Conservation (phyloP, 805 yeast genomes). For the Kluyveromyces nonfermentans region DNA sequence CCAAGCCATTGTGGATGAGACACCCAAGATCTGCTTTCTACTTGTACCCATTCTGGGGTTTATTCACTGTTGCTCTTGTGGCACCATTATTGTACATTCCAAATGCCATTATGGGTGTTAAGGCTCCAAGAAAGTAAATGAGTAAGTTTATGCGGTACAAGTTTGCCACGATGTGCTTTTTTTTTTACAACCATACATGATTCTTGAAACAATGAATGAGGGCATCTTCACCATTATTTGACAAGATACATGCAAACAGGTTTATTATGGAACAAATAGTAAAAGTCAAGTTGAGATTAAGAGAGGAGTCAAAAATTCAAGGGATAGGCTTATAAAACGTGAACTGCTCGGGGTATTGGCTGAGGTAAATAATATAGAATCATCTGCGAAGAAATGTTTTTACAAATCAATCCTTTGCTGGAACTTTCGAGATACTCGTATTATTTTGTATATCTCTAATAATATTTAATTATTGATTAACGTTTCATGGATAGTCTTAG, state of each 20-base stretch:
- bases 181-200: background rate
- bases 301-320: background rate
- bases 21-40: slow-evolving; percentile 62
- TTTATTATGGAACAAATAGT: background rate
- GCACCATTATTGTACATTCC: slow-evolving; percentile 61
- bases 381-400: background rate
- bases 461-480: background rate
- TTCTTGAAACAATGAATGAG: background rate
- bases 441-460: background rate
- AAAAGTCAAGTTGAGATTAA: background rate
- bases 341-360: background rate
- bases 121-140: slow-evolving; percentile 30
- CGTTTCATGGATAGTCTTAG: background rate
- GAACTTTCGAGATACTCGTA: background rate
- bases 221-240: background rate
- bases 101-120: slow-evolving; percentile 65
- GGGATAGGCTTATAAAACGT: background rate
- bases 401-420: background rate
- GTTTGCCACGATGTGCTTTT: background rate
- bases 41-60: slow-evolving; percentile 71
- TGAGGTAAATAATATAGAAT: background rate
- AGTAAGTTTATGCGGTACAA: background rate
- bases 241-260: background rate
- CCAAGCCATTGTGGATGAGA: slow-evolving; percentile 51
- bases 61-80: slow-evolving; percentile 56